Base-by-base conservation (phyloP, 192 early-diverging fungal species). In the Coemansia sp. region DNA sequence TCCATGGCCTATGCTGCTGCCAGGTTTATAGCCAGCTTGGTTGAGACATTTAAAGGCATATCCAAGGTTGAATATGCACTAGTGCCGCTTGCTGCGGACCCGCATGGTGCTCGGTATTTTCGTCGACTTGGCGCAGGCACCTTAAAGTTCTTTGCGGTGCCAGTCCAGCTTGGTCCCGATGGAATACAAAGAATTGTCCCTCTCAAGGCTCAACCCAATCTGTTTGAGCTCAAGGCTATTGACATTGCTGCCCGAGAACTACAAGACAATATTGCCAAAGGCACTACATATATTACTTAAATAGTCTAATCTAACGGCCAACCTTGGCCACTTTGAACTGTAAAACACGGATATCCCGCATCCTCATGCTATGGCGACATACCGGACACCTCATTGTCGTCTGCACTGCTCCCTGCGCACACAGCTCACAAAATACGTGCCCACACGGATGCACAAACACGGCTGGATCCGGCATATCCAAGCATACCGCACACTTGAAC, bases 1-100 rank as follows among this genome's bases (percentile, higher is more conserved):
- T 91, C 89, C 35, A 92, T 93, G 92, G 89, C 91, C 33, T 84
- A 80, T 20, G 88, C 90, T 47, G 90, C 84, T 43, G 91, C 92
- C n/a, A 85, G 92, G 43, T 95, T 98, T 80, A 82, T 91, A 55
- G 79, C 87, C 68, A 86, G 86, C 16, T 80, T 98, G 61, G 71
- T 98, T 28, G 80, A 85, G 33, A 90, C 93, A 46, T 60, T 81
- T 47, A 70, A 72, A n/a, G 78, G 91, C 18, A 70, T 69, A 39
- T 83, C 85, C 73, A 74, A 94, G 56, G 71, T 90, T 42, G 94
- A 96, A 80, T 88, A 87, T 55, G 81, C 92, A 21, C 92, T 86
- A 68, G 91, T 96, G 41, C 45, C 43, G 43, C 68, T 88, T 39
- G 54, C 55, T 13, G 78, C 79, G 15, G 80, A 83, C 36, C 1